Conservation (phyloP, 805 yeast species). For the Lachancea quebecensis region DNA sequence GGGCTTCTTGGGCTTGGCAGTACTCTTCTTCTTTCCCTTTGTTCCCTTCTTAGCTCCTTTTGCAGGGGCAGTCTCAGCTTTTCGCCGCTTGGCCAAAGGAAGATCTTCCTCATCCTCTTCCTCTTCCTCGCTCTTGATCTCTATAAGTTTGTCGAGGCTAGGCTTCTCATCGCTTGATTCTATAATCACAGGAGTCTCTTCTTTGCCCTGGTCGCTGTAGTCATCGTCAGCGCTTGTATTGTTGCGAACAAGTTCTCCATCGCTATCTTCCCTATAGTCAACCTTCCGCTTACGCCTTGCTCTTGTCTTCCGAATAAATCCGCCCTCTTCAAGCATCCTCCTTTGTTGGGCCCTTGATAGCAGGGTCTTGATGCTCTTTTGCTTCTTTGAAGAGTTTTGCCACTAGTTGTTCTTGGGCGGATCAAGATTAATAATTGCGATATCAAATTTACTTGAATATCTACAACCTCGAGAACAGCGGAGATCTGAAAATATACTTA, state of each 20-base stretch:
- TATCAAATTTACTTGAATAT: no score
- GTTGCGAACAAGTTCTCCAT: conserved; percentile 8
- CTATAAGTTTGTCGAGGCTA: conserved; percentile 17
- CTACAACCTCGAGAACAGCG: no score
- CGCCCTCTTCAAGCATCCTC: conserved; percentile 23
- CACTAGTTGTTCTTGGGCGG: no score
- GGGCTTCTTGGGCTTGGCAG: conserved; percentile 34
- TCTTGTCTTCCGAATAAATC: conserved; percentile 22
- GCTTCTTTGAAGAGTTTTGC: no score
- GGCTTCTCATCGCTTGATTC: conserved; percentile 11
- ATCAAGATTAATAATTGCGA: no score
- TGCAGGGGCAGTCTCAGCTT: conserved; percentile 9
- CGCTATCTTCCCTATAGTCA: conserved; percentile 32
- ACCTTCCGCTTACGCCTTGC: conserved; percentile 29
- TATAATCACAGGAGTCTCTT: conserved; percentile 8
- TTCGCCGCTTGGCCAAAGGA: conserved; percentile 18
- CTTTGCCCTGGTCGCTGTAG: conserved; percentile 17
- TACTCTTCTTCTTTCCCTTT: conserved; percentile 12
- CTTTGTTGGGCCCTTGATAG: no score
- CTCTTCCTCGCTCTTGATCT: conserved; percentile 15
- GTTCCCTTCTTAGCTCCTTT: conserved; percentile 4
- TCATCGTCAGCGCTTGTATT: conserved; percentile 6
- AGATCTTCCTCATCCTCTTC: conserved; percentile 19
- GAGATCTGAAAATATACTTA: no score
- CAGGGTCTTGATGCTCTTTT: no score